phyloP scores from a whole-genome alignment of 2,329 filamentous ascomycete genomes.

The Paraphaeosphaeria sporulosa region DNA sequence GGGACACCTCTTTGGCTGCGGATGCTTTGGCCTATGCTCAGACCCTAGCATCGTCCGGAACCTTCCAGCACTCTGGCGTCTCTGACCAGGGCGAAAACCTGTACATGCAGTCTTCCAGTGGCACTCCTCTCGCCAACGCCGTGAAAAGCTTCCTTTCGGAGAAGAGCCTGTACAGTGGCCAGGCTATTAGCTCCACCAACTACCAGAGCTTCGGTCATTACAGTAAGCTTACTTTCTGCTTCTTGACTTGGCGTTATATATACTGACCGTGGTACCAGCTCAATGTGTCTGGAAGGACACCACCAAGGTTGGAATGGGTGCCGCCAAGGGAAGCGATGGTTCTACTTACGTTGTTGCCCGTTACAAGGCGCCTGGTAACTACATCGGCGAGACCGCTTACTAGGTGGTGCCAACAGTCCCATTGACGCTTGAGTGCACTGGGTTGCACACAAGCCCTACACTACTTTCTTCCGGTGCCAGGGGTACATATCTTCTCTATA shows the following conservation, averaged over 20 bases:
- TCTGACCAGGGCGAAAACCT: constrained; percentile 14
- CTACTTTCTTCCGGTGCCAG: constrained; percentile 2
- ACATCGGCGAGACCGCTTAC: constrained; percentile 7
- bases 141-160: constrained; percentile 7
- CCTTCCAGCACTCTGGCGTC: constrained; percentile 12
- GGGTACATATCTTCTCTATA: constrained; percentile 5
- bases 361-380: constrained; percentile 11
- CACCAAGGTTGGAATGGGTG: constrained; percentile 13
- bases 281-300: constrained; percentile 12
- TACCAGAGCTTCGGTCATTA: constrained; percentile 13
- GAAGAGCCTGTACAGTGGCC: constrained; percentile 11
- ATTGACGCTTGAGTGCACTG: background rate
- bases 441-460: background rate
- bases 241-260: no score
- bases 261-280: constrained; percentile 1
- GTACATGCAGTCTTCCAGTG: constrained; percentile 5
- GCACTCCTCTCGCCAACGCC: constrained; percentile 9
- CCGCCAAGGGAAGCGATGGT: background rate
- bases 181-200: constrained; percentile 9
- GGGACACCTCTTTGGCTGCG: constrained; percentile 3
- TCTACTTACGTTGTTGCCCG: constrained; percentile 9
- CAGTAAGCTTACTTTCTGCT: background rate
- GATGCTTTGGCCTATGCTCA: constrained; percentile 9
- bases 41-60: constrained; percentile 4
- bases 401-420: background rate